These are phyloP conservation scores for Umbelopsis sp. DNA, from an alignment of 192 early-diverging fungal genomes.

Conservation along the genomic window DNA sequence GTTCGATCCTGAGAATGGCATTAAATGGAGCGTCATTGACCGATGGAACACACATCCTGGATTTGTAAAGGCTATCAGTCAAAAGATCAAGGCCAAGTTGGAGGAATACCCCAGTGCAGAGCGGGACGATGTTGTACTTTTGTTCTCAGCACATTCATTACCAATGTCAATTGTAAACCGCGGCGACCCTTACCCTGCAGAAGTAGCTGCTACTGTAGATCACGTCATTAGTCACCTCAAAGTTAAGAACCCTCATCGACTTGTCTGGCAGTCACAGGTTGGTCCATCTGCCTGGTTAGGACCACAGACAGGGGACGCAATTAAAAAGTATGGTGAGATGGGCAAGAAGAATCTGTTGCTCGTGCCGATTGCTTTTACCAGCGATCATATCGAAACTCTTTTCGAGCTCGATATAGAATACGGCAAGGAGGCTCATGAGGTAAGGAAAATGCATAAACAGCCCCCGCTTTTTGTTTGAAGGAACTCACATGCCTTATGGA, in stretches of 20 bases:
- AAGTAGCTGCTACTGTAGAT: slow-evolving; percentile 85
- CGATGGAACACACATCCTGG: slow-evolving; percentile 89
- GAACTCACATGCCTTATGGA: not conserved
- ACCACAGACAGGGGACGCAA: slow-evolving; percentile 82
- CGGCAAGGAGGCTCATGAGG: slow-evolving; percentile 79
- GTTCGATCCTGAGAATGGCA: slow-evolving; percentile 61
- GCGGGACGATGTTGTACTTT: slow-evolving; percentile 73
- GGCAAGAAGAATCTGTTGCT: slow-evolving; percentile 83
- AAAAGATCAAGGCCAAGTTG: slow-evolving; percentile 74
- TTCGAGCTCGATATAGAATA: slow-evolving; percentile 97
- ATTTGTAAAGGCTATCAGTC: slow-evolving; percentile 80
- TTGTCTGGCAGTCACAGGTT: slow-evolving; percentile 96
- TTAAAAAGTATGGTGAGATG: slow-evolving; percentile 74
- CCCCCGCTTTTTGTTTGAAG: not conserved
- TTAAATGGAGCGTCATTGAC: slow-evolving; percentile 96
- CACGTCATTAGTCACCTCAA: slow-evolving; percentile 78
- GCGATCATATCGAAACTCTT: slow-evolving; percentile 96
- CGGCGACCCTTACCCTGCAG: slow-evolving; percentile 86
- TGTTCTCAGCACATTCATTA: slow-evolving; percentile 96
- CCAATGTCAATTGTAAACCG: slow-evolving; percentile 92
- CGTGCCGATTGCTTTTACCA: slow-evolving; percentile 95
- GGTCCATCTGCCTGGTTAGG: slow-evolving; percentile 92
- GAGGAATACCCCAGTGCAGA: slow-evolving; percentile 63
- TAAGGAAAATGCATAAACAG: slow-evolving; percentile 28
- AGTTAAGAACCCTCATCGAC: slow-evolving; percentile 78